Base-by-base conservation (phyloP, 768 basidiomycete species). In the Podaxis pistillaris region DNA sequence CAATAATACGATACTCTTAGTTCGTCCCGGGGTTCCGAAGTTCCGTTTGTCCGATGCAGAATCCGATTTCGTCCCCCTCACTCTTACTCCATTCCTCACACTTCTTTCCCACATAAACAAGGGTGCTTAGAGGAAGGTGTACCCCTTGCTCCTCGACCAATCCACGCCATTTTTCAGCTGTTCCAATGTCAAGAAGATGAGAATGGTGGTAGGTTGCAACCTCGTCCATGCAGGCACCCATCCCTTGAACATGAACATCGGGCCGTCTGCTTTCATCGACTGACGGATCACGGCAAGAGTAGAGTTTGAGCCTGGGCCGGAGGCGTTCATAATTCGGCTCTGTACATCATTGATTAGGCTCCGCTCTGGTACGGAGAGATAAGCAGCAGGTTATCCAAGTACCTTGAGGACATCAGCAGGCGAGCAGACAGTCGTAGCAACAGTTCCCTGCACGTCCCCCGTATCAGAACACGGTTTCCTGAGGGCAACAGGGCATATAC, bases 171-270 rank as follows among this genome's bases (percentile, higher is more conserved):
- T 87, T 83, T 86, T 93, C 66, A 93, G 72, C 73, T 93, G 91
- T 69, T 94, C 92, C 41, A 94, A 79, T 6, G 89, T 92, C 65
- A 94, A 72, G 79, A 93, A 94, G 71, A 93, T 94, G 41, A 94
- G 80, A 65, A 94, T 91, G 3, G 93, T 94, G 47, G 91, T 94
- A 0, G 92, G 93, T 70, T 94, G 90, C 41, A 94, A 81, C 72
- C 93, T 81, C 56, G 85, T 83, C 91, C 91, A 94, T 11, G 92
- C 91, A 0, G 93, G 93, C 8, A 94, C 74, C 93, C 93, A 94
- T 65, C 93, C 93, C 72, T 92, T 93, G 80, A 94, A 93, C 89
- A 94, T 90, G 82, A 94, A 94, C 85, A 89, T 89, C 2, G 90
- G 73, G 13, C 93, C 93, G 68, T 94, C 93, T 65, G 76, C 86